Evolutionary conservation across 1,284 basidiomycete genomes (phyloP).

Genomic region (Pterulicium gracile): DNA sequence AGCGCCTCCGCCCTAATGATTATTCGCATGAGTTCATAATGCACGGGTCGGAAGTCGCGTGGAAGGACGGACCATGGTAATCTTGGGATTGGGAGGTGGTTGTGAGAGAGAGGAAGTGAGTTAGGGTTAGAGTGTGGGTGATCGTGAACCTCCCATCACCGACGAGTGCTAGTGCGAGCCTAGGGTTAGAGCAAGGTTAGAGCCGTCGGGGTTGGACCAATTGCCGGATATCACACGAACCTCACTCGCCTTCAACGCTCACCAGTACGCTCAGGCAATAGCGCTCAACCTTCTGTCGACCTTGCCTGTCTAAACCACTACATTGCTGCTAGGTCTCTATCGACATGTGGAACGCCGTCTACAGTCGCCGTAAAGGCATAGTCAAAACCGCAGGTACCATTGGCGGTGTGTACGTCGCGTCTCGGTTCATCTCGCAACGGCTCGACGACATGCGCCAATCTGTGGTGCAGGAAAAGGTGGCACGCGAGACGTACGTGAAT

Average conservation of each 20-base stretch:
- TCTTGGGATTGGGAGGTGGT: background rate
- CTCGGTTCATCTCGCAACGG: conserved; percentile 52
- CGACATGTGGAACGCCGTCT: conserved; percentile 2
- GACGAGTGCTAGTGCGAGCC: too few relatives aligned
- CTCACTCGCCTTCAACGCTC: background rate
- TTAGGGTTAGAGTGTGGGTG: background rate
- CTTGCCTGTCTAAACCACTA: background rate
- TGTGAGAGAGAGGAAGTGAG: background rate
- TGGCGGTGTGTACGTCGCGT: conserved; percentile 62
- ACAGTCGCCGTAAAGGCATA: conserved; percentile 9
- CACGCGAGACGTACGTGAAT: conserved; percentile 61
- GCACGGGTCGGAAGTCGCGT: conserved; percentile 6
- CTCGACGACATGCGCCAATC: conserved; percentile 64
- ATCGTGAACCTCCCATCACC: too few relatives aligned
- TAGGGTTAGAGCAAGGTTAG: background rate
- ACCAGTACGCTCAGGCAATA: too few relatives aligned
- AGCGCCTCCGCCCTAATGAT: conserved; percentile 46
- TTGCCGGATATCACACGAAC: background rate
- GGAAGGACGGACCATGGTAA: conserved; percentile 4
- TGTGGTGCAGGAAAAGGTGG: conserved; percentile 52
- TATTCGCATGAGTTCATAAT: too few relatives aligned
- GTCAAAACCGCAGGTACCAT: conserved; percentile 31
- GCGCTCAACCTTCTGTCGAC: background rate
- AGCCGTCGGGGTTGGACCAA: background rate
- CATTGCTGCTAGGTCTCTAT: too few relatives aligned